Evolutionary conservation across 2,329 filamentous ascomycete genomes (phyloP).

Genomic region (Dactylonectria estremocensis): DNA sequence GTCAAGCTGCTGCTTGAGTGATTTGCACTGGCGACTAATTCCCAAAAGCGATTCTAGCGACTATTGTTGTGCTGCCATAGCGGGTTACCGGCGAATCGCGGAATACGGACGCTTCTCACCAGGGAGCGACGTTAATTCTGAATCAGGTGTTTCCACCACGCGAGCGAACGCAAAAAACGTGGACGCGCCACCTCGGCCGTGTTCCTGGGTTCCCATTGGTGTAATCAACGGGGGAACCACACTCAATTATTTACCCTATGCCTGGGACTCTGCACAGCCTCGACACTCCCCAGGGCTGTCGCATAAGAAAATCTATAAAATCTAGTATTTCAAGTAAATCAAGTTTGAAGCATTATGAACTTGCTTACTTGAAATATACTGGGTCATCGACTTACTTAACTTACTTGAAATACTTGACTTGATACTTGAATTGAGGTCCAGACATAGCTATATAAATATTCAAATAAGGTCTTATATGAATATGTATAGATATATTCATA

Average conservation of each 20-base stretch:
- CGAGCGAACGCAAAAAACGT: background rate
- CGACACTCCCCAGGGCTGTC: background rate
- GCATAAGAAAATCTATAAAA: background rate
- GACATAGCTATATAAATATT: too few relatives aligned
- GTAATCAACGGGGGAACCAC: background rate
- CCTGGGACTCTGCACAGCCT: background rate
- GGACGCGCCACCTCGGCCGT: background rate
- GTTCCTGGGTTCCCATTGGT: background rate
- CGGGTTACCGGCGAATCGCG: background rate
- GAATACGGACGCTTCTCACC: background rate
- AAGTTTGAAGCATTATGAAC: background rate
- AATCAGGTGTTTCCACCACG: background rate
- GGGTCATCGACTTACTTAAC: background rate
- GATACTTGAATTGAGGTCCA: background rate
- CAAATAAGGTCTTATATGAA: too few relatives aligned
- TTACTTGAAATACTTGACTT: slow-evolving; percentile 4
- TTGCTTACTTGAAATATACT: background rate
- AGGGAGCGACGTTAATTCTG: background rate
- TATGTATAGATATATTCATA: too few relatives aligned
- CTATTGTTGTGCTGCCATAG: slow-evolving; percentile 1
- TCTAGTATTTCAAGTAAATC: slow-evolving; percentile 7
- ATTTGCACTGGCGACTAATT: background rate
- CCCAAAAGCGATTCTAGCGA: background rate
- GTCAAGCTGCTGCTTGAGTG: background rate
- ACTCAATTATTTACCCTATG: background rate